Percentiles rank a stretch among this genome's conserved stretches.
Conservation (phyloP, 129 eudicot genomes). For the Dittrichia graveolens region DNA sequence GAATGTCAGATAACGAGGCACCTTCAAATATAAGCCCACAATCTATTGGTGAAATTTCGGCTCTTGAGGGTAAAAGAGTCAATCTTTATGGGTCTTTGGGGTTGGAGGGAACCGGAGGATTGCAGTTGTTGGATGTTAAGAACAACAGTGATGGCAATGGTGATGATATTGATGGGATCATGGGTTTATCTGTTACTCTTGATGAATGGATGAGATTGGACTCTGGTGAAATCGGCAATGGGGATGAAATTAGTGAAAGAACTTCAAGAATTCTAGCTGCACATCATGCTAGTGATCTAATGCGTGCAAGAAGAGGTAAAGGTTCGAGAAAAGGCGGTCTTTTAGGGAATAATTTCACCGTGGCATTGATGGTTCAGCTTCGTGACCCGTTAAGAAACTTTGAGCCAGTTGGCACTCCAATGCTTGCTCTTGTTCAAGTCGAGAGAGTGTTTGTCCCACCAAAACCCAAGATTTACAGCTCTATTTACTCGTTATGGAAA, state of each 20-base stretch:
- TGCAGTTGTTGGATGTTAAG: slow-evolving; percentile 71
- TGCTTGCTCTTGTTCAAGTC: slow-evolving; percentile 94
- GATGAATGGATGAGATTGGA: slow-evolving; percentile 97
- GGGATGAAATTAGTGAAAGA: slow-evolving; percentile 70
- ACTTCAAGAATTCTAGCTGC: slow-evolving; percentile 90
- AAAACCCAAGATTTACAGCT: slow-evolving; percentile 62
- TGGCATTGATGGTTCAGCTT: slow-evolving; percentile 90
- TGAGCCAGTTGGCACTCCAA: slow-evolving; percentile 93
- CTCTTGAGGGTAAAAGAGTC: slow-evolving; percentile 59
- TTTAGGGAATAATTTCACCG: slow-evolving; percentile 89
- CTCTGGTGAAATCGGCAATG: slow-evolving; percentile 79
- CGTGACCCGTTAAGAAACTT: slow-evolving; percentile 87
- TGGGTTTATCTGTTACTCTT: slow-evolving; percentile 84
- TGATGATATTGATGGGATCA: slow-evolving; percentile 65
- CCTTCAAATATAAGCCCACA: slow-evolving; percentile 65
- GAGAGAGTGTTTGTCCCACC: slow-evolving; percentile 87
- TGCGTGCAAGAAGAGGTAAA: slow-evolving; percentile 68
- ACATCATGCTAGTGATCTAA: slow-evolving; percentile 77
- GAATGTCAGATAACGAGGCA: slow-evolving; percentile 77
- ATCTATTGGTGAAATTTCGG: slow-evolving; percentile 60
- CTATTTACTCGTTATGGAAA: slow-evolving; percentile 44
- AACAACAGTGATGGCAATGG: slow-evolving; percentile 30
- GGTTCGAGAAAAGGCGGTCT: slow-evolving; percentile 70
- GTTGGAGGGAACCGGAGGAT: slow-evolving; percentile 77
- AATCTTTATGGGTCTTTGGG: slow-evolving; percentile 58